Percentiles rank a stretch among this genome's conserved stretches.
Evolutionary conservation across 345 rosid species (phyloP).

Genomic region (Draba incana): DNA sequence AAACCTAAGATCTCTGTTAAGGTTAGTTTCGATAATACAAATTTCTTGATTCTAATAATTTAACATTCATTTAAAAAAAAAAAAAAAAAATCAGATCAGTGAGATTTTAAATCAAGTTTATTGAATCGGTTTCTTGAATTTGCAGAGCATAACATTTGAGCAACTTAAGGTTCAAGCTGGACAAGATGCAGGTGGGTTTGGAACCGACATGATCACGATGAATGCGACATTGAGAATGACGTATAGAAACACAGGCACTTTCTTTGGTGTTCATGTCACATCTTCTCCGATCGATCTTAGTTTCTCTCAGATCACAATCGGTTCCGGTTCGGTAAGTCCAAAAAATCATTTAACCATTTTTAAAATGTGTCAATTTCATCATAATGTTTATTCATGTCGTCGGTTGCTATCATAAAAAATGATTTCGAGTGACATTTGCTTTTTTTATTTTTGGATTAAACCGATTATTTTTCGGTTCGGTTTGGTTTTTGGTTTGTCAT

Average conservation of each 20-base stretch:
- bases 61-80: too few species aligned
- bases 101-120: too few species aligned
- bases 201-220: constrained; percentile 89
- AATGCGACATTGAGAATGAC: constrained; percentile 75
- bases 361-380: constrained; percentile 3
- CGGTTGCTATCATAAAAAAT: constrained; percentile 25
- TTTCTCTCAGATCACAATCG: constrained; percentile 64
- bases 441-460: not conserved
- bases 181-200: constrained; percentile 76
- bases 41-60: too few species aligned
- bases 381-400: constrained; percentile 2
- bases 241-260: constrained; percentile 87
- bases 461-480: not conserved
- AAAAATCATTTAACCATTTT: not conserved
- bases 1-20: constrained; percentile 84
- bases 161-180: constrained; percentile 89
- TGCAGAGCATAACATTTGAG: constrained; percentile 79
- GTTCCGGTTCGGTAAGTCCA: constrained; percentile 74
- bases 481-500: constrained; percentile 21
- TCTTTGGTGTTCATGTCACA: constrained; percentile 89
- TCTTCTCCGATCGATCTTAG: constrained; percentile 75
- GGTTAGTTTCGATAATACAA: constrained; percentile 41
- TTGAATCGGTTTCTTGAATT: not conserved
- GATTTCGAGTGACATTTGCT: not conserved
- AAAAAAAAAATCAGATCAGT: too few species aligned